Conservation (phyloP, 2,329 filamentous ascomycete genomes). For the Juglanconis juglandina region DNA sequence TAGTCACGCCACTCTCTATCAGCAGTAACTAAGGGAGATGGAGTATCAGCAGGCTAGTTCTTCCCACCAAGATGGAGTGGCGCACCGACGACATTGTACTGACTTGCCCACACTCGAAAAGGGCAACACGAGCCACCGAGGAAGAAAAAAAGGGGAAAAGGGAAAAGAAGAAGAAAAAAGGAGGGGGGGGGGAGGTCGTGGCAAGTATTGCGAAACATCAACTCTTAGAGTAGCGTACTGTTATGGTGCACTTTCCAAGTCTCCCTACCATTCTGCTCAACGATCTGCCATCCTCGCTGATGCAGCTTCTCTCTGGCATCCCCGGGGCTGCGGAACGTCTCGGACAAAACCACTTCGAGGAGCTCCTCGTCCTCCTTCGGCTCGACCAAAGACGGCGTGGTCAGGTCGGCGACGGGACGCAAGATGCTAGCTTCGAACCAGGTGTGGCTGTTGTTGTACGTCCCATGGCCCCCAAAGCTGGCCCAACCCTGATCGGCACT, state of each 20-base stretch:
- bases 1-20: neutral
- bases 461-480: constrained; percentile 17
- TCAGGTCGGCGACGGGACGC: constrained; percentile 1
- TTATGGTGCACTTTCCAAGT: constrained; percentile 6
- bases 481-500: constrained; percentile 22
- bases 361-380: too few relatives aligned
- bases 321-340: neutral
- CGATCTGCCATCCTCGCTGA: neutral
- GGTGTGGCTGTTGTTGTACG: constrained; percentile 21
- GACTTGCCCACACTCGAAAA: neutral
- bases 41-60: too few relatives aligned
- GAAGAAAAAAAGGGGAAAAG: neutral
- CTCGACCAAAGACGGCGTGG: neutral
- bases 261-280: neutral
- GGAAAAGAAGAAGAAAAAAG: neutral
- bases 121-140: neutral
- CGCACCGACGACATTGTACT: too few relatives aligned
- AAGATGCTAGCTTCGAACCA: constrained; percentile 23
- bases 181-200: too few relatives aligned
- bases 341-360: neutral
- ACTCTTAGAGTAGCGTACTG: neutral
- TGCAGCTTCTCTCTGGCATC: neutral
- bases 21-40: neutral
- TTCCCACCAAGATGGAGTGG: too few relatives aligned
- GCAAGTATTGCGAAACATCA: neutral